Evolutionary conservation across 2,329 filamentous ascomycete species (phyloP).

Genomic region (Xylariaceae sp.): DNA sequence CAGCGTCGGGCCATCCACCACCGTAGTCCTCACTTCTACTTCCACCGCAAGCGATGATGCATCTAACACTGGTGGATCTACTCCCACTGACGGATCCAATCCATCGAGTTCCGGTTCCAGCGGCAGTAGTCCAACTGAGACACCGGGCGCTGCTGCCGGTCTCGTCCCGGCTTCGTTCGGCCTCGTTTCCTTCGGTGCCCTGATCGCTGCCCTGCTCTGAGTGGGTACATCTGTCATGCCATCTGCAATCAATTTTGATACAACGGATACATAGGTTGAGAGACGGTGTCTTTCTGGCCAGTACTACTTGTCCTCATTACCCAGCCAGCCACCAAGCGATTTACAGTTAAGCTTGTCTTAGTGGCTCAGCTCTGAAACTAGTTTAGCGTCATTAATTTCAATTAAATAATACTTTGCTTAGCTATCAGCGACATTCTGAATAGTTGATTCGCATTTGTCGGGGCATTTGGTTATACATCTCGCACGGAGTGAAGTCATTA

Average conservation of each 20-base stretch:
- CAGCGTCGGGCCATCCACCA: slow-evolving; percentile 25
- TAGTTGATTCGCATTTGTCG: no score
- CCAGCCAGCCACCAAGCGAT: slow-evolving; percentile 4
- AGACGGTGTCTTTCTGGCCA: background rate
- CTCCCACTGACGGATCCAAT: slow-evolving; percentile 5
- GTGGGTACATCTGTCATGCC: background rate
- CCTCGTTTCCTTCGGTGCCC: slow-evolving; percentile 19
- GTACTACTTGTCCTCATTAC: slow-evolving; percentile 7
- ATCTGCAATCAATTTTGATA: background rate
- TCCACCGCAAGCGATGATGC: slow-evolving; percentile 6
- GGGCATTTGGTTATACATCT: no score
- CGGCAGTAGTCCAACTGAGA: slow-evolving; percentile 8
- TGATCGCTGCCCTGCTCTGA: slow-evolving; percentile 22
- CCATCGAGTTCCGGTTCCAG: slow-evolving; percentile 1
- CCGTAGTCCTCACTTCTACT: slow-evolving; percentile 15
- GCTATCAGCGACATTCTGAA: no score
- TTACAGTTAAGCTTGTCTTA: background rate
- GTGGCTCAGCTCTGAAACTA: background rate
- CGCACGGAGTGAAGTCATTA: no score
- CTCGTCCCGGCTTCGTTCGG: slow-evolving; percentile 20
- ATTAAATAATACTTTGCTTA: slow-evolving; percentile 1
- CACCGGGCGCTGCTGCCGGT: slow-evolving; percentile 19
- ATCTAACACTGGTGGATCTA: slow-evolving; percentile 7
- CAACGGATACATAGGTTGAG: background rate
- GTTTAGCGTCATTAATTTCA: background rate